Base-by-base conservation (phyloP, 2,329 filamentous ascomycete species). In the Pestalotiopsis fici region DNA sequence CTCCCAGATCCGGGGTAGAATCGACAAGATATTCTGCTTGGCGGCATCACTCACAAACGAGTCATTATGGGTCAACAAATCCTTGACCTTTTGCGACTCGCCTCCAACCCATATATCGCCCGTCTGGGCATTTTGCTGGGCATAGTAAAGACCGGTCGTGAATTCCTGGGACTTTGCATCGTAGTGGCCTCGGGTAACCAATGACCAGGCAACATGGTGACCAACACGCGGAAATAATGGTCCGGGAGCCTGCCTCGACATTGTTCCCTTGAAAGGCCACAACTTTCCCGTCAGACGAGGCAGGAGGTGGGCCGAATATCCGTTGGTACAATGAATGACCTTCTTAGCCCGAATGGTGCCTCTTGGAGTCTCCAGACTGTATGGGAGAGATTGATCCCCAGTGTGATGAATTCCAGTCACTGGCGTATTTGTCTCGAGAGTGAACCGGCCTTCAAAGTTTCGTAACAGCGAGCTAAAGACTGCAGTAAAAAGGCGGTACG, bases 401-500 rank as follows among this genome's bases (percentile, higher is more conserved):
- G 2, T 37, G 25, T 23, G n/a, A 21, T 31, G 11, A 18, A 31
- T 59, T 6, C 1, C 63, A 23, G 69, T 73, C 37, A 66, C 75
- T 4, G 76, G 69, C 2, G 82, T 84, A 54, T 77, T 69, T 11
- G 78, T 81, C 66, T 76, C 81, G 60, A 84, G 75, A 4, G 74
- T 71, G 18, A 85, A 69, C 18, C 70, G 72, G 0, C 76, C 65
- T 11, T 69, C 66, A 64, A 78, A 79, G 0, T 72, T 72, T 21
- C 71, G 69, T 15, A 83, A 68, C n/a, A 86, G 70, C 27, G 77
- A 73, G 37, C 77, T 74, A 78, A 83, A 84, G 6, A 84, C 70
- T 2, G 77, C 74, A 1, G 83, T 82, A 15, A 86, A 78, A 3
- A 87, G 78, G 9, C 83, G 78, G 64, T 83, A 86, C 0, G 85